Conservation (phyloP, 169 alveolate genomes). For the Eimeria necatrix region DNA sequence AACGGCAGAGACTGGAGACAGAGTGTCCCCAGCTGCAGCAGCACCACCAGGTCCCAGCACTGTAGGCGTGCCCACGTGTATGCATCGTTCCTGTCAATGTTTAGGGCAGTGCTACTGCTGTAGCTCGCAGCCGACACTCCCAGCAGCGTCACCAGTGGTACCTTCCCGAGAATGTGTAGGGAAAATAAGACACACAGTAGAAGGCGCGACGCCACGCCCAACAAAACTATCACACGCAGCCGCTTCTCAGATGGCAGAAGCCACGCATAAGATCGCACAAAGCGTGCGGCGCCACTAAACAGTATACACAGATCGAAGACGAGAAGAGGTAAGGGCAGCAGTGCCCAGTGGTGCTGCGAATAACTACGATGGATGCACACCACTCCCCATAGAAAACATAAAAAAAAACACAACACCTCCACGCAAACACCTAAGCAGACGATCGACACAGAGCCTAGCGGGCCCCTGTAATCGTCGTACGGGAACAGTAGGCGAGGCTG, state of each 20-base stretch:
- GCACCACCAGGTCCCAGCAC: slow-evolving; percentile 67
- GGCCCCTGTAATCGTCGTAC: slow-evolving; percentile 75
- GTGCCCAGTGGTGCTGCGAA: slow-evolving; percentile 52
- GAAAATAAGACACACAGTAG: slow-evolving; percentile 30
- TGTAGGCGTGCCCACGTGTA: slow-evolving; percentile 79
- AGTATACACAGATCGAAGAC: neutral
- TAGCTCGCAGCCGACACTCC: slow-evolving; percentile 32
- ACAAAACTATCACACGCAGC: slow-evolving; percentile 52
- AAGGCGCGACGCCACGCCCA: slow-evolving; percentile 42
- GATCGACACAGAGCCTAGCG: slow-evolving; percentile 13
- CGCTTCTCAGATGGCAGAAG: slow-evolving; percentile 70
- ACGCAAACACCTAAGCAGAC: slow-evolving; percentile 60
- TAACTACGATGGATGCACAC: slow-evolving; percentile 53
- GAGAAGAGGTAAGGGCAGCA: slow-evolving; percentile 29
- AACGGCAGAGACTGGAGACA: neutral
- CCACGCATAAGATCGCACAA: slow-evolving; percentile 34
- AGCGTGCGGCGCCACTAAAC: neutral
- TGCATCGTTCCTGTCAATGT: slow-evolving; percentile 5
- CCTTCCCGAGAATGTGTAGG: neutral
- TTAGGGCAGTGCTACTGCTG: slow-evolving; percentile 11
- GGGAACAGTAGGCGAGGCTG: slow-evolving; percentile 78
- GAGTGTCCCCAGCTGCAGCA: slow-evolving; percentile 42
- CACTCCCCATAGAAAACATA: slow-evolving; percentile 41
- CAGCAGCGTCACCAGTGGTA: slow-evolving; percentile 16
- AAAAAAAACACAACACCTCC: slow-evolving; percentile 54